Conservation (phyloP, 768 basidiomycete species). For the Mycena polygramma region DNA sequence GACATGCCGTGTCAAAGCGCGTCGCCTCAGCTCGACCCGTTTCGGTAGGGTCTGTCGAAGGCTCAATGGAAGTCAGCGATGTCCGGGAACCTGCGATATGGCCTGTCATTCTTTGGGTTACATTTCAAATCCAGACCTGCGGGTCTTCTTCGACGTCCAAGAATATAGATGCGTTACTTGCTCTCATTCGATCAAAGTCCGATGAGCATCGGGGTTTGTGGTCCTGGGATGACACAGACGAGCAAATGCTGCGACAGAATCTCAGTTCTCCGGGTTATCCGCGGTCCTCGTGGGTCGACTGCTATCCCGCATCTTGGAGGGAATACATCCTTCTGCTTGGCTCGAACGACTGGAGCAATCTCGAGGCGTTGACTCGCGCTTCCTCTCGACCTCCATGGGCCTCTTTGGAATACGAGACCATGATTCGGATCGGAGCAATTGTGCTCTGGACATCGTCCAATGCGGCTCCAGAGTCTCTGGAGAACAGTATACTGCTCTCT, state of each 20-base stretch:
- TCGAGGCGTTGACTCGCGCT: constrained; percentile 19
- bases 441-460: constrained; percentile 26
- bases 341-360: constrained; percentile 15
- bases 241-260: constrained; percentile 23
- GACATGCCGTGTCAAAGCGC: neutral
- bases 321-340: constrained; percentile 13
- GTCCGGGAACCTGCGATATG: constrained; percentile 28
- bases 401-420: constrained; percentile 15
- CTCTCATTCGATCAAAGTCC: constrained; percentile 12
- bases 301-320: constrained; percentile 30
- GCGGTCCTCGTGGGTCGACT: constrained; percentile 23
- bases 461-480: neutral
- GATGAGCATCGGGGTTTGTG: constrained; percentile 17
- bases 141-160: neutral
- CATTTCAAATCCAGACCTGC: constrained; percentile 27
- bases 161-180: constrained; percentile 12
- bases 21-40: neutral
- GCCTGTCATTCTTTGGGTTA: constrained; percentile 35
- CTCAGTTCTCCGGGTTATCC: constrained; percentile 1
- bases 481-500: neutral
- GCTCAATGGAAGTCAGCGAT: neutral
- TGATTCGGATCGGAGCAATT: constrained; percentile 28
- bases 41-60: neutral
- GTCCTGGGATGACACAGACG: constrained; percentile 33
- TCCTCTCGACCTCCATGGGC: constrained; percentile 5